Percentiles rank a stretch among this genome's conserved stretches.
Conservation (phyloP, 2,329 filamentous ascomycete species). For the Leptographium lundbergii region DNA sequence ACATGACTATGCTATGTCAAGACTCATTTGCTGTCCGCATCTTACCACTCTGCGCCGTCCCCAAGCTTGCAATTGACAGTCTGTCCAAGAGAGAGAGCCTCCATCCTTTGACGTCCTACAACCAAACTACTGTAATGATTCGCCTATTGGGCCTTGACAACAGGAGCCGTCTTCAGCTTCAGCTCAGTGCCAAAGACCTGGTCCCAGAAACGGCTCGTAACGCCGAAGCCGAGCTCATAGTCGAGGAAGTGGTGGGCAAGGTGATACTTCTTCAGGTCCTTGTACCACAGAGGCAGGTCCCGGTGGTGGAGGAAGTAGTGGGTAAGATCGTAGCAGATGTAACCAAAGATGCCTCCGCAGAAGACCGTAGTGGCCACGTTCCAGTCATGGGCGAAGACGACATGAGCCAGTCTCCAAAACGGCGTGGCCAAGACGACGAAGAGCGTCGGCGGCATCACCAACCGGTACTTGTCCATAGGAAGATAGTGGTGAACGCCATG, state of each 20-base stretch:
- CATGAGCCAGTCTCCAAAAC: slow-evolving; percentile 85
- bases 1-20: neutral
- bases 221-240: slow-evolving; percentile 93
- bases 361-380: slow-evolving; percentile 64
- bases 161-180: slow-evolving; percentile 7
- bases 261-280: slow-evolving; percentile 91
- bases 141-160: slow-evolving; percentile 23
- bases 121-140: neutral
- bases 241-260: slow-evolving; percentile 95
- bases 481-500: slow-evolving; percentile 97
- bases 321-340: slow-evolving; percentile 91
- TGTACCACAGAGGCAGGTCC: slow-evolving; percentile 83
- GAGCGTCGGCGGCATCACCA: slow-evolving; percentile 91
- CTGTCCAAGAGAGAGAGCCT: neutral
- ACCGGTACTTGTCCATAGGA: slow-evolving; percentile 95
- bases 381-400: slow-evolving; percentile 76
- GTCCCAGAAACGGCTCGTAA: slow-evolving; percentile 96
- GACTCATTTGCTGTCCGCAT: neutral
- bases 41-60: neutral
- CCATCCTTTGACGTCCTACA: neutral
- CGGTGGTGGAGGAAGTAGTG: slow-evolving; percentile 98
- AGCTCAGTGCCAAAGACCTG: slow-evolving; percentile 82
- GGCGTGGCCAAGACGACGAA: slow-evolving; percentile 74
- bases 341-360: slow-evolving; percentile 88
- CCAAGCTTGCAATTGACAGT: no score